These are phyloP conservation scores for Ichthyophthirius multifiliis DNA, from an alignment of 169 alveolate genomes.

Conservation along the genomic window DNA sequence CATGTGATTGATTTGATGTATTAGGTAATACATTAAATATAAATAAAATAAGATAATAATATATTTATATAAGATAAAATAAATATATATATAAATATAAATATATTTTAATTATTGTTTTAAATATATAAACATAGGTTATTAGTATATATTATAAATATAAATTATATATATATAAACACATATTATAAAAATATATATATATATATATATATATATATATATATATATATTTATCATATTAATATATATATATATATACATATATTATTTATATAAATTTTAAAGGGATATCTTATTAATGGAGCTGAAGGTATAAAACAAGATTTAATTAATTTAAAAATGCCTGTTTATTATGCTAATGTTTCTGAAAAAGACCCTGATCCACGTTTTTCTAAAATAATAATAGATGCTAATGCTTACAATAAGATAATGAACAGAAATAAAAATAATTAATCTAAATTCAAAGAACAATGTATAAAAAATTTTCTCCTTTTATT, in stretches of 20 bases:
- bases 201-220: too few relatives aligned
- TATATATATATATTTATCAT: too few relatives aligned
- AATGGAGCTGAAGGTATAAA: not conserved
- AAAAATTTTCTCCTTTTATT: not conserved
- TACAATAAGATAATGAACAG: not conserved
- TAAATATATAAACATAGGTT: too few relatives aligned
- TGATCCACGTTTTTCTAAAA: slow-evolving; percentile 2
- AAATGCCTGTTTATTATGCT: slow-evolving; percentile 1
- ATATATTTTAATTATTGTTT: too few relatives aligned
- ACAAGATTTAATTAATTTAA: not conserved
- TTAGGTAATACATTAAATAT: not conserved
- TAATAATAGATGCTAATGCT: not conserved
- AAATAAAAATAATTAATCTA: not conserved
- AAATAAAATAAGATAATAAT: not conserved
- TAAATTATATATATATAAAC: too few relatives aligned
- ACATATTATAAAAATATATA: too few relatives aligned
- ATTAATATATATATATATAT: too few relatives aligned
- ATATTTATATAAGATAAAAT: not conserved
- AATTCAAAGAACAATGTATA: not conserved
- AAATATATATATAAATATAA: too few relatives aligned
- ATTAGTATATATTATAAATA: too few relatives aligned
- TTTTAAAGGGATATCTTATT: not conserved
- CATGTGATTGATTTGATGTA: not conserved
- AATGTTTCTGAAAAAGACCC: slow-evolving; percentile 6
- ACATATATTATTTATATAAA: too few relatives aligned